Evolutionary conservation across 225 moss, liverwort and hornwort genomes (phyloP).

Genomic region (Straminergon stramineum): DNA sequence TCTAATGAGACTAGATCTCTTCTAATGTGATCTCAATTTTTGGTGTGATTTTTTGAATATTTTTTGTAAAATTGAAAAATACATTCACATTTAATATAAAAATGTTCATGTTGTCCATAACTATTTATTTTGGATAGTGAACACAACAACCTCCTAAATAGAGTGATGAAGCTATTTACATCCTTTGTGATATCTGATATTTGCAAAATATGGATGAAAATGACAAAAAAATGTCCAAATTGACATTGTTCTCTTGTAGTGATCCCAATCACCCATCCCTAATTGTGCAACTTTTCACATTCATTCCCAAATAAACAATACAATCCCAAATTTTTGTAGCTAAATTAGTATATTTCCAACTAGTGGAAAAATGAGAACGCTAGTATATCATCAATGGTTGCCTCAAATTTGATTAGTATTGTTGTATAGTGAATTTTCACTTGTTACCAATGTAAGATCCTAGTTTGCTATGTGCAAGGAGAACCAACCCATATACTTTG

Average conservation of each 20-base stretch:
- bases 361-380: not conserved
- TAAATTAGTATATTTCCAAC: not conserved
- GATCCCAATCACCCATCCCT: fast-evolving
- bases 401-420: not conserved
- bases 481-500: not conserved
- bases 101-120: not conserved
- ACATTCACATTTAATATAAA: not conserved
- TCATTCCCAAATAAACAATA: not conserved
- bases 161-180: not conserved
- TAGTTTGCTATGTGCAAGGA: not conserved
- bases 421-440: not conserved
- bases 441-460: fast-evolving
- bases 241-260: too few relatives aligned
- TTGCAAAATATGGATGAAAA: not conserved
- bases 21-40: not conserved
- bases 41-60: not conserved
- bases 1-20: too few relatives aligned
- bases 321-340: not conserved
- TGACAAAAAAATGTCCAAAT: too few relatives aligned
- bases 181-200: too few relatives aligned
- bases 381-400: fast-evolving
- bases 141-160: fast-evolving
- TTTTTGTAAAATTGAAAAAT: not conserved
- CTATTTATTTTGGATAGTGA: not conserved
- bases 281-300: not conserved